phyloP scores from a whole-genome alignment of 352 stramenopile genomes.

The Pythium brachiatum region DNA sequence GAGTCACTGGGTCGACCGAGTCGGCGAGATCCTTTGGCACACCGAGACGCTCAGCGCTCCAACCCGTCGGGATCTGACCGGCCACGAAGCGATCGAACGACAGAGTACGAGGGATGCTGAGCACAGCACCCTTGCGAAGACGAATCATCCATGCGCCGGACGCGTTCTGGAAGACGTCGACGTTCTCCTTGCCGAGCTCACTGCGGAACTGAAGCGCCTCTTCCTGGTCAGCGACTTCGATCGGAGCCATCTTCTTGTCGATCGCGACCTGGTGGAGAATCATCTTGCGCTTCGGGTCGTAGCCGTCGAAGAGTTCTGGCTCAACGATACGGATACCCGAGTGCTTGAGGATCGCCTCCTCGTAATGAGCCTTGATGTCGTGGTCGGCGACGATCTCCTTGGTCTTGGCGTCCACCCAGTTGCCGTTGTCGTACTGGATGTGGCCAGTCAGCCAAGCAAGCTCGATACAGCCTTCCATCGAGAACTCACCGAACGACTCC shows the following conservation, averaged over 20 bases:
- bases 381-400: slow-evolving; percentile 74
- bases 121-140: slow-evolving; percentile 71
- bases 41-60: slow-evolving; percentile 78
- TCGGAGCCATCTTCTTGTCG: slow-evolving; percentile 87
- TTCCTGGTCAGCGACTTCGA: slow-evolving; percentile 80
- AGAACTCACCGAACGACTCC: slow-evolving; percentile 89
- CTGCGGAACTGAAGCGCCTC: slow-evolving; percentile 80
- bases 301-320: slow-evolving; percentile 84
- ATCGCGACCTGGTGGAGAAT: slow-evolving; percentile 85
- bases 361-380: slow-evolving; percentile 80
- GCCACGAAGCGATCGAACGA: slow-evolving; percentile 85
- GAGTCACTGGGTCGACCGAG: slow-evolving; percentile 72
- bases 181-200: slow-evolving; percentile 77
- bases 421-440: slow-evolving; percentile 79
- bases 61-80: slow-evolving; percentile 87
- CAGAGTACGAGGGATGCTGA: slow-evolving; percentile 81
- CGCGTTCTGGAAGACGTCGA: slow-evolving; percentile 75
- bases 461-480: slow-evolving; percentile 87
- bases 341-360: slow-evolving; percentile 77
- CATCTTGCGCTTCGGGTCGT: slow-evolving; percentile 87
- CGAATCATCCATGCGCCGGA: slow-evolving; percentile 83
- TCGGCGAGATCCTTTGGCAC: slow-evolving; percentile 80
- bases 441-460: slow-evolving; percentile 82
- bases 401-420: slow-evolving; percentile 82
- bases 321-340: slow-evolving; percentile 84